These are phyloP conservation scores for Phytophthora boehmeriae DNA, from an alignment of 352 stramenopile genomes.

Conservation along the genomic window DNA sequence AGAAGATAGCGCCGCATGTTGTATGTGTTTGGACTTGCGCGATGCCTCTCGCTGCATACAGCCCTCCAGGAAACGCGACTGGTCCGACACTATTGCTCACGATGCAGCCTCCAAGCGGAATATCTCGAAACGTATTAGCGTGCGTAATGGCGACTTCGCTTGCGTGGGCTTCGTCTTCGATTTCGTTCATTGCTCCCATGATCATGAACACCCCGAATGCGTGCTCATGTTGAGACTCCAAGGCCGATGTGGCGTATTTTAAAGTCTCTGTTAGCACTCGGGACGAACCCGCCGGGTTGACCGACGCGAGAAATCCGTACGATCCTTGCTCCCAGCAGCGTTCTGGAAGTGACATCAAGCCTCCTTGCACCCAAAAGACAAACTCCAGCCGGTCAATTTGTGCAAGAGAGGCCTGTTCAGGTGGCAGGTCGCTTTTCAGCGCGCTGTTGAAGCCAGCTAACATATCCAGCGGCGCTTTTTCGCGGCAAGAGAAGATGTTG, in stretches of 20 bases:
- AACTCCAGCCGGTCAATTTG: conserved; percentile 39
- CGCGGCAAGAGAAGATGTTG: conserved; percentile 41
- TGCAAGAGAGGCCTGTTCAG: background rate
- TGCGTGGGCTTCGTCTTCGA: conserved; percentile 26
- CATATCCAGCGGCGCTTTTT: conserved; percentile 21
- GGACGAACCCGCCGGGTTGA: conserved; percentile 22
- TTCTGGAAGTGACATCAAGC: conserved; percentile 24
- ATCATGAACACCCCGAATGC: conserved; percentile 41
- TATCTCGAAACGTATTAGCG: conserved; percentile 24
- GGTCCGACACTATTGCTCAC: conserved; percentile 44
- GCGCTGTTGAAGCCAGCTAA: conserved; percentile 10
- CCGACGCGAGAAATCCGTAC: conserved; percentile 47
- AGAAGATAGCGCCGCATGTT: conserved; percentile 53
- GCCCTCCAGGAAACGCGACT: conserved; percentile 32
- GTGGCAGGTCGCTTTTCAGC: background rate
- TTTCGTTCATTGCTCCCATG: conserved; percentile 37
- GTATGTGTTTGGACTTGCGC: conserved; percentile 49
- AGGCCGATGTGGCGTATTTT: conserved; percentile 1
- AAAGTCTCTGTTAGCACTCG: conserved; percentile 28
- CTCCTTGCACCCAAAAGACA: conserved; percentile 26
- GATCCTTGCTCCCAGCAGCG: conserved; percentile 40
- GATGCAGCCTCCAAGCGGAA: conserved; percentile 41
- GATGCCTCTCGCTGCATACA: conserved; percentile 7
- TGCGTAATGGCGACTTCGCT: conserved; percentile 31
- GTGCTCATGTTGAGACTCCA: conserved; percentile 12